Percentiles rank a stretch among this genome's conserved stretches.
phyloP scores from a whole-genome alignment of 2,329 filamentous ascomycete genomes.

The Microsporum canis region DNA sequence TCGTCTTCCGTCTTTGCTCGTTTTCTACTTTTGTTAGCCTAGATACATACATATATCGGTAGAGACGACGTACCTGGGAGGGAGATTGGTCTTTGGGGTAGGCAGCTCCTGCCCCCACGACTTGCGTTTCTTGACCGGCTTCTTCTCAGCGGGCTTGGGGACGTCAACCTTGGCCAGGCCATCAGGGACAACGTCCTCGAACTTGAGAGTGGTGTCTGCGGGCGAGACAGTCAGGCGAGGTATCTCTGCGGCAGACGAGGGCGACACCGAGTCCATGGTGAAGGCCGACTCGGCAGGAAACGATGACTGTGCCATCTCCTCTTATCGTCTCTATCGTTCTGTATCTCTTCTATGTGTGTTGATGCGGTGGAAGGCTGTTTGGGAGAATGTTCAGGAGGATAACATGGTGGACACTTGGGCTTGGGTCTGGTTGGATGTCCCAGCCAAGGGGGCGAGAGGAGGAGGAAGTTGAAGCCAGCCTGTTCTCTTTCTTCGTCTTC shows the following conservation, averaged over 20 bases:
- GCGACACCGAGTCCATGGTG: constrained; percentile 23
- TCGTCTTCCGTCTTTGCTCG: constrained; percentile 97
- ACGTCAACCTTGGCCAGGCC: constrained; percentile 15
- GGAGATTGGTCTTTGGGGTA: constrained; percentile 90
- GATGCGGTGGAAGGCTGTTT: neutral
- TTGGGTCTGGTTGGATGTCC: neutral
- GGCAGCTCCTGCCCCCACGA: constrained; percentile 97
- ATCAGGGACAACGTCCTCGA: constrained; percentile 16
- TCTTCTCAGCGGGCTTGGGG: constrained; percentile 47
- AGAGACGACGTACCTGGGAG: constrained; percentile 56
- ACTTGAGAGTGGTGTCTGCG: constrained; percentile 29
- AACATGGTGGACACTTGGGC: neutral
- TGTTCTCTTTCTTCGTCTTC: neutral
- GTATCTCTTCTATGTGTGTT: neutral
- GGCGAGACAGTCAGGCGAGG: constrained; percentile 32
- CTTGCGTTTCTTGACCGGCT: constrained; percentile 83
- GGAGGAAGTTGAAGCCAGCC: neutral
- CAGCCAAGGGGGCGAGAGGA: neutral
- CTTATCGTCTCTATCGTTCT: neutral
- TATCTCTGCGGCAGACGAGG: constrained; percentile 24
- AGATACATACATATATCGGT: neutral
- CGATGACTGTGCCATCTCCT: neutral
- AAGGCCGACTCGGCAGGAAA: constrained; percentile 25
- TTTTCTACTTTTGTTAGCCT: constrained; percentile 48
- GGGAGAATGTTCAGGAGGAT: neutral